Percentiles rank a stretch among this genome's conserved stretches.
These are phyloP conservation scores for Aspergillus egyptiacus DNA, from an alignment of 495 filamentous ascomycete genomes.

Conservation along the genomic window DNA sequence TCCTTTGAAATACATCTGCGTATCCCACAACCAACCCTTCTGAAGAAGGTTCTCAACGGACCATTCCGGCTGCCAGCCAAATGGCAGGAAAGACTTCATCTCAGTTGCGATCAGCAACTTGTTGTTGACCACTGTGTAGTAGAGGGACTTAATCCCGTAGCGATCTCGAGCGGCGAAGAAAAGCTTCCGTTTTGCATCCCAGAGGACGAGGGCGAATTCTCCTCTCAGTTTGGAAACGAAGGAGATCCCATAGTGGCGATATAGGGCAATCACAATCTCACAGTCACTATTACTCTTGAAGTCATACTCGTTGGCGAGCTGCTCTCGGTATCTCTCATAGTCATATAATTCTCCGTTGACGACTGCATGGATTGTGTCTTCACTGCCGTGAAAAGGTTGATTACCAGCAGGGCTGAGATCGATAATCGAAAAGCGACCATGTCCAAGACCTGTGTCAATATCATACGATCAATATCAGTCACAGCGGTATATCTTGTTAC, in stretches of 20 bases:
- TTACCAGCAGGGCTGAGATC: slow-evolving; percentile 40
- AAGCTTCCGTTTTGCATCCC: slow-evolving; percentile 31
- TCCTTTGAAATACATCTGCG: slow-evolving; percentile 41
- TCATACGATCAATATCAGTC: not conserved
- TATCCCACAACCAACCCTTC: slow-evolving; percentile 31
- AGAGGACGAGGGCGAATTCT: slow-evolving; percentile 47
- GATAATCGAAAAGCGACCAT: slow-evolving; percentile 46
- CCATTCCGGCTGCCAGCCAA: slow-evolving; percentile 46
- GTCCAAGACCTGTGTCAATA: slow-evolving; percentile 28
- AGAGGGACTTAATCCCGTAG: slow-evolving; percentile 50
- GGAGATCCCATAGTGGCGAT: slow-evolving; percentile 38
- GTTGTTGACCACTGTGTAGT: slow-evolving; percentile 36
- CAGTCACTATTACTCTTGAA: slow-evolving; percentile 41
- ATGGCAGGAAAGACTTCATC: slow-evolving; percentile 40
- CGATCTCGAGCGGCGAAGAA: slow-evolving; percentile 45
- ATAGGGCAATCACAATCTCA: slow-evolving; percentile 48
- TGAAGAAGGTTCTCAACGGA: slow-evolving; percentile 37
- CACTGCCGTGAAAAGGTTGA: slow-evolving; percentile 43
- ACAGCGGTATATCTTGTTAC: not conserved
- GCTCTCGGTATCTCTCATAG: slow-evolving; percentile 33
- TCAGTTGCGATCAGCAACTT: slow-evolving; percentile 38
- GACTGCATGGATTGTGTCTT: slow-evolving; percentile 41
- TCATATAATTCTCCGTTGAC: slow-evolving; percentile 54
- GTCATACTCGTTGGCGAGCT: slow-evolving; percentile 29
- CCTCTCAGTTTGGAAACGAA: slow-evolving; percentile 44